Evolutionary conservation across 2,329 filamentous ascomycete species (phyloP).

Genomic region (Helotiales sp.): DNA sequence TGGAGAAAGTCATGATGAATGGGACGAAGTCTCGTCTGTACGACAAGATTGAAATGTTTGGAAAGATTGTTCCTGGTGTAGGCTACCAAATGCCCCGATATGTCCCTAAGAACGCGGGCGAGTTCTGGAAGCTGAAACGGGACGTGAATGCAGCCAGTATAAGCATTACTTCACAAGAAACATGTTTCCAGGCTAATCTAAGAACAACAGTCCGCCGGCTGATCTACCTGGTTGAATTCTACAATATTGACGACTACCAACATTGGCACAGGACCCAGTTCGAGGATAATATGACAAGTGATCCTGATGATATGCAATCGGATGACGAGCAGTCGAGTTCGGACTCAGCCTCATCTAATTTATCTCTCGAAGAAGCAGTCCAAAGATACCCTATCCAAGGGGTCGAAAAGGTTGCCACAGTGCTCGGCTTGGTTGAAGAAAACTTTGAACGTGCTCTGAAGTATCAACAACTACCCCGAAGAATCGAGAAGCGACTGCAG

Average conservation of each 20-base stretch:
- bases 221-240: neutral
- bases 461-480: neutral
- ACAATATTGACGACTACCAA: neutral
- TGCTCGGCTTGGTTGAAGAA: neutral
- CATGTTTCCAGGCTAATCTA: neutral
- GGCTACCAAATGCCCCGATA: neutral
- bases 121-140: neutral
- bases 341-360: neutral
- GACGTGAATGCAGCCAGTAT: neutral
- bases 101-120: neutral
- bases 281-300: neutral
- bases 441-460: neutral
- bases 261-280: neutral
- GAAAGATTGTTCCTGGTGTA: neutral
- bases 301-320: neutral
- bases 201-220: neutral
- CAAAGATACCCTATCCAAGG: neutral
- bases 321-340: neutral
- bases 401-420: neutral
- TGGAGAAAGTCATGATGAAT: neutral
- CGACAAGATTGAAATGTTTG: neutral
- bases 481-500: neutral
- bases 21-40: neutral
- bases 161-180: neutral
- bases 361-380: slow-evolving; percentile 2